Conservation (phyloP, 768 basidiomycete species). For the Tulasnella sp. region DNA sequence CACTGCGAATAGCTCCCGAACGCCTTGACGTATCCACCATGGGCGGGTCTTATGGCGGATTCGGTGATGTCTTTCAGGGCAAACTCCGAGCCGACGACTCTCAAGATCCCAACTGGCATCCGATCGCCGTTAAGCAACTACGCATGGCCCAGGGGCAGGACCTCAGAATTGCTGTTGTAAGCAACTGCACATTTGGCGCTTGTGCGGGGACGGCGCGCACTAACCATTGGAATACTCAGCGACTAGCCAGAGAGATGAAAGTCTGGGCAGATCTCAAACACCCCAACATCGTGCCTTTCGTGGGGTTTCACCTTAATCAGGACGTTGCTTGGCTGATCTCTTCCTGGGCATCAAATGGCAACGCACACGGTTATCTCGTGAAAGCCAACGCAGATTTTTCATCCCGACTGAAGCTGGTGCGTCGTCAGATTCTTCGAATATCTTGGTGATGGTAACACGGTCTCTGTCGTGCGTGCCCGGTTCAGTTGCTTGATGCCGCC, state of each 20-base stretch:
- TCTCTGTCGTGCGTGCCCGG: background rate
- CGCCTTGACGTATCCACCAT: background rate
- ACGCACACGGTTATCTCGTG: background rate
- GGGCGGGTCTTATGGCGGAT: background rate
- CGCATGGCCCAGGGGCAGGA: slow-evolving; percentile 1
- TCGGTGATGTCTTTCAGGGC: background rate
- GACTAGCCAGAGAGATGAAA: slow-evolving; percentile 8
- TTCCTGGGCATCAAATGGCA: background rate
- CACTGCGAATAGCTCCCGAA: background rate
- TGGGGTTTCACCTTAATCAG: background rate
- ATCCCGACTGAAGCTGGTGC: background rate
- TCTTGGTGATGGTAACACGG: background rate
- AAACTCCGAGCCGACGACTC: background rate
- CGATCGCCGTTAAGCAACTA: background rate
- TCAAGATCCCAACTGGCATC: background rate
- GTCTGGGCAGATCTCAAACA: slow-evolving; percentile 2
- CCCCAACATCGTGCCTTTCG: background rate
- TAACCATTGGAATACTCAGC: background rate
- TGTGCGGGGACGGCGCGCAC: no score
- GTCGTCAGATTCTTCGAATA: background rate
- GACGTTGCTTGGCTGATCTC: background rate
- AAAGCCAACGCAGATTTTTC: background rate
- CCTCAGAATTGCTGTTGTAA: background rate
- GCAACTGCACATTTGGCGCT: background rate
- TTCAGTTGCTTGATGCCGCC: slow-evolving; percentile 33